Evolutionary conservation across 371 early-diverging fungal species (phyloP).

Genomic region (Phascolomyces articulosus): DNA sequence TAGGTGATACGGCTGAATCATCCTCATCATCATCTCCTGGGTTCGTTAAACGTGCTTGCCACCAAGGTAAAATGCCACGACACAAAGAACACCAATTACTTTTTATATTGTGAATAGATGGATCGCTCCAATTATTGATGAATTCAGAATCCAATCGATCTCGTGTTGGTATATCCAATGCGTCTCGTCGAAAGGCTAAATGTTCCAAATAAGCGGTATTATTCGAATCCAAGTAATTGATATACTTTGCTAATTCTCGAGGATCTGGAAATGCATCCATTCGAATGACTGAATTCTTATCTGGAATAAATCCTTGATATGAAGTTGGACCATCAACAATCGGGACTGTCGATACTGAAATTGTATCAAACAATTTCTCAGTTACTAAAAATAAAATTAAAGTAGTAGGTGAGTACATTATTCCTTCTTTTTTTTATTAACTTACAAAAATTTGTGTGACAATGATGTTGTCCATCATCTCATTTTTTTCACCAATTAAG

Average conservation of each 20-base stretch:
- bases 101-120: slow-evolving; percentile 15
- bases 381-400: slow-evolving; percentile 24
- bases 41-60: slow-evolving; percentile 22
- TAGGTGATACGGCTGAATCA: no score
- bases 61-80: slow-evolving; percentile 36
- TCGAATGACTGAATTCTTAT: slow-evolving; percentile 30
- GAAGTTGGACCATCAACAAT: slow-evolving; percentile 35
- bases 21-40: no score
- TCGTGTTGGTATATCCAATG: slow-evolving; percentile 22
- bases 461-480: no score
- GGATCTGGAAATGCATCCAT: slow-evolving; percentile 49
- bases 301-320: slow-evolving; percentile 39
- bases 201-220: slow-evolving; percentile 43
- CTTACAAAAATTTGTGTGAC: no score
- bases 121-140: slow-evolving; percentile 35
- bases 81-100: slow-evolving; percentile 42
- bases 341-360: slow-evolving; percentile 22
- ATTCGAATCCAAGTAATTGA: slow-evolving; percentile 33
- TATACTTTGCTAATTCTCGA: slow-evolving; percentile 39
- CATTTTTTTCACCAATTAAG: not conserved
- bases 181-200: slow-evolving; percentile 30
- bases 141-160: slow-evolving; percentile 34
- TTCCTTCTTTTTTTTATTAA: no score
- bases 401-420: no score
- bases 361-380: slow-evolving; percentile 41